Evolutionary conservation across 208 protist species (phyloP), one percentile per base, ranked within the genome.

Genomic region (Histomonas meleagridis): DNA sequence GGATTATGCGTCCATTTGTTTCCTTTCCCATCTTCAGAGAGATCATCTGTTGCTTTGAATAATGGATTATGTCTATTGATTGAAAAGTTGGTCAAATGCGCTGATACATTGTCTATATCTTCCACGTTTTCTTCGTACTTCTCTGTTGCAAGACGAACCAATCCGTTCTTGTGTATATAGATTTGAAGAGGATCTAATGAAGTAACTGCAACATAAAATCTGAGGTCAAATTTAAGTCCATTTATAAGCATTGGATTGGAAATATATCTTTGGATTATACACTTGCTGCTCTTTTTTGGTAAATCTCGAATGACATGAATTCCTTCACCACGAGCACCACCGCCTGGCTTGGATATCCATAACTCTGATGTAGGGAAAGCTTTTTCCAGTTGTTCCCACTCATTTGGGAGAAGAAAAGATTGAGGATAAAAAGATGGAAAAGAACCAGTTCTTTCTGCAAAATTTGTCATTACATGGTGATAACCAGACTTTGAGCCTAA

Each of bases 171-270:
- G 32, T 90, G 62, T 21, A 92, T 62, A 55, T 92, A 92, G 5
- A 92, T 76, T 21, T 48, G 28, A n/a, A 92, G 69, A 38, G 91
- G 91, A 76, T 90, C 62, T 1, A 92, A 51, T 16, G 65, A 86
- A 12, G 49, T 86, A 40, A 92, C n/a, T 35, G 69, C 38, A 49
- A 76, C 91, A 51, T 86, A 92, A 69, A 92, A 90, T 76, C 91
- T n/a, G 70, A 94, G 92, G 69, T 94, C 93, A 40, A 94, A 91
- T 78, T 94, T 94, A 90, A 90, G 91, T 26, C 93, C 93, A 65
- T 93, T 72, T 38, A 93, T 92, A 28, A 92, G 70, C 21, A 92
- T 10, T 46, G 92, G 92, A 69, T 65, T 49, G 43, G 38, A 53
- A 48, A 92, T 2, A 28, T 92, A 92, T 49, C 55, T 86, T 35